A percentile compares a stretch with the other conserved stretches of the same genome.
These are phyloP conservation scores for Phytophthora constricta DNA, from an alignment of 352 stramenopile species.

Conservation along the genomic window DNA sequence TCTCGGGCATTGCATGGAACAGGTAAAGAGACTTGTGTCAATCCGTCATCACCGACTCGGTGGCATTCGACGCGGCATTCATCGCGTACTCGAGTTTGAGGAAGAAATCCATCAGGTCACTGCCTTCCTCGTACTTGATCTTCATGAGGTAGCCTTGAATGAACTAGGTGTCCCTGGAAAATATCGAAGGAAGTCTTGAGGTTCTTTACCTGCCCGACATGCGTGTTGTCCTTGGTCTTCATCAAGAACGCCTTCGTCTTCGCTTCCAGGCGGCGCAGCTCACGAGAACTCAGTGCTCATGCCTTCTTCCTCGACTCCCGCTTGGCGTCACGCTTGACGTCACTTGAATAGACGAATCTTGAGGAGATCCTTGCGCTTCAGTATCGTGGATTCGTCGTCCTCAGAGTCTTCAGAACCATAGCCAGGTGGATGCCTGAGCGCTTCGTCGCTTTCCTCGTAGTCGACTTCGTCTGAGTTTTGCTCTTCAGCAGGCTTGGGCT, in stretches of 20 bases:
- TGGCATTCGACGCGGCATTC: constrained; percentile 3
- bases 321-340: not conserved
- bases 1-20: not conserved
- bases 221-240: constrained; percentile 22
- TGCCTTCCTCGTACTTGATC: constrained; percentile 13
- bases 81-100: constrained; percentile 13
- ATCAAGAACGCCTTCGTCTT: constrained; percentile 16
- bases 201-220: constrained; percentile 11
- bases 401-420: no score
- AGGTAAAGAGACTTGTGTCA: not conserved
- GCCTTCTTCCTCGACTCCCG: no score
- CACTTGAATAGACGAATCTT: not conserved
- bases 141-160: constrained; percentile 8
- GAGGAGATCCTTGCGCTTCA: not conserved
- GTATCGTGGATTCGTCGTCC: no score
- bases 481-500: not conserved
- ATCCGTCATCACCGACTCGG: constrained; percentile 9
- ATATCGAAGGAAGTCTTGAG: constrained; percentile 13
- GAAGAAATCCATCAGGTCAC: constrained; percentile 10
- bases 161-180: constrained; percentile 3
- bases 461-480: not conserved
- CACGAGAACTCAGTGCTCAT: not conserved
- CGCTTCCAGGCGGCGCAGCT: constrained; percentile 10
- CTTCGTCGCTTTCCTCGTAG: no score
- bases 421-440: no score